phyloP scores from a whole-genome alignment of 108 stramenopile species.

The Bacterosira constricta region DNA sequence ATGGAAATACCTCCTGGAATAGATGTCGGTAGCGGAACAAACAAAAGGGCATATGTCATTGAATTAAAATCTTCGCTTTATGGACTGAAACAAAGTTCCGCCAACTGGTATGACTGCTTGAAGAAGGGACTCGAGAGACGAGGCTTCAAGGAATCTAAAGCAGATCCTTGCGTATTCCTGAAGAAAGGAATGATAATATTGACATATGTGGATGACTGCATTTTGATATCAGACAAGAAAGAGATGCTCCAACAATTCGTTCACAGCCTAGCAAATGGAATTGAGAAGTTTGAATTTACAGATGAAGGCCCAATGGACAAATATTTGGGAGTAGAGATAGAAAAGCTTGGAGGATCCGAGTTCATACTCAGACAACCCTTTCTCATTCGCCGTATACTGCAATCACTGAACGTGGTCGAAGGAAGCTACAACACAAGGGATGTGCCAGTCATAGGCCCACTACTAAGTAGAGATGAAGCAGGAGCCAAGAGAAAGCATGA shows the following conservation, averaged over 20 bases:
- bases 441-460: not conserved
- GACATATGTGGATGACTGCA: slow-evolving; percentile 52
- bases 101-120: slow-evolving; percentile 21
- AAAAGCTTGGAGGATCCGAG: slow-evolving; percentile 12
- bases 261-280: slow-evolving; percentile 10
- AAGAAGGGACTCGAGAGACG: not conserved
- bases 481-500: not conserved
- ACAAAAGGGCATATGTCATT: not conserved
- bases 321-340: slow-evolving; percentile 55
- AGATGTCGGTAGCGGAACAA: not conserved
- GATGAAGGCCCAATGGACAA: slow-evolving; percentile 54
- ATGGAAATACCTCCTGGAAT: slow-evolving; percentile 12
- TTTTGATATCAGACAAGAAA: slow-evolving; percentile 37
- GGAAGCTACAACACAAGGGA: not conserved
- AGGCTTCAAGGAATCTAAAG: not conserved
- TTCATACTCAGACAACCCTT: slow-evolving; percentile 52
- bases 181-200: not conserved
- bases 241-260: slow-evolving; percentile 29
- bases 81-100: slow-evolving; percentile 25
- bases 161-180: not conserved
- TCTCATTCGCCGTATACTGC: slow-evolving; percentile 49
- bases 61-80: slow-evolving; percentile 21
- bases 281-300: slow-evolving; percentile 24
- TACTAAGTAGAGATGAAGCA: not conserved
- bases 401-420: not conserved